Base-by-base conservation (phyloP, 2,329 filamentous ascomycete genomes). In the Tolypocladium inflatum region DNA sequence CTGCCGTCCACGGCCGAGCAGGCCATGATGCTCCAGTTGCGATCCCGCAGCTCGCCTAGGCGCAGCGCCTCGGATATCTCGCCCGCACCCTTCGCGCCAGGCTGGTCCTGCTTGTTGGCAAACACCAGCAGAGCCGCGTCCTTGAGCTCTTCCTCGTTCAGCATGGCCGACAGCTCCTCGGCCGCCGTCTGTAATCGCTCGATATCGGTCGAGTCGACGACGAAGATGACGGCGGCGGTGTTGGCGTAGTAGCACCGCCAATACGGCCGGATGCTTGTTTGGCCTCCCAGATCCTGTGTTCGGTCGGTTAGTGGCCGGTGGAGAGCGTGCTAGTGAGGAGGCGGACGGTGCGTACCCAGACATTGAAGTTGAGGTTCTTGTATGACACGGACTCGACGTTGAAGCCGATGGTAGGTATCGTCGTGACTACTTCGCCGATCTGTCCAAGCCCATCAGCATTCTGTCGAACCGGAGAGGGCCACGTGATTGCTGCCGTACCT, bases 241-340 rank as follows among this genome's bases (percentile, higher is more conserved):
- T 99, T 97, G 71, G 92, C 91, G 71, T 97, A 99, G 81, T 99
- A 99, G 78, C 94, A 99, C 73, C 94, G 85, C 94, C 94, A 99
- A 79, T 99, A 99, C 2, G 94, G 94, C 64, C 94, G 85, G 73
- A 99, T 99, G 65, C 89, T 95, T n/a, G 94, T 99, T 80, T 99
- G 94, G 43, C 94, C 94, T 70, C 94, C 93, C 54, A 97, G 82
- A 78, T 97, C 93, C 87, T 90, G 65, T 55, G 19, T n/a, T 33
- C 3, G 7, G 19, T 43, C 33, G 30, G 48, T 51, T 10, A 51
- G 48, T 11, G 26, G 33, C 17, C 4, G 6, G 33, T 8, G 10
- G 37, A 30, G 15, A 5, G 35, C 11, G 35, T 15, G 23, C 9
- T 11, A 51, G 17, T 33, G 55, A 48, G 38, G 50, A 37, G 10